phyloP scores from a whole-genome alignment of 2,329 filamentous ascomycete species.

The Aureobasidium mangrovei region DNA sequence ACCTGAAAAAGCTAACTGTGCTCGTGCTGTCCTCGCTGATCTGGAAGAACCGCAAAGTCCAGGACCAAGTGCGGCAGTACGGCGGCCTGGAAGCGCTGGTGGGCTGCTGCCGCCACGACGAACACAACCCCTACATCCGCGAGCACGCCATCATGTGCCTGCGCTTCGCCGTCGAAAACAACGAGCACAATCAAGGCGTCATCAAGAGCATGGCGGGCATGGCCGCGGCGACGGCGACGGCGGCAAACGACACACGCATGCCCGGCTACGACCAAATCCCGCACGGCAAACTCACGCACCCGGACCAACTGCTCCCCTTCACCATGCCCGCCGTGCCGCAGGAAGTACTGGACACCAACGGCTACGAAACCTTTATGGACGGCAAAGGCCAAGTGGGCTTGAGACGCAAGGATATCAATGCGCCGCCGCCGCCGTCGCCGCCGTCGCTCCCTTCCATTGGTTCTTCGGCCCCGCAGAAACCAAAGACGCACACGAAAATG shows the following conservation, averaged over 20 bases:
- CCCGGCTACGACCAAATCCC: constrained; percentile 11
- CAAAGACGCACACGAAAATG: constrained; percentile 22
- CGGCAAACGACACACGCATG: constrained; percentile 1
- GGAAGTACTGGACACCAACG: constrained; percentile 41
- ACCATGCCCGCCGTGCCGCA: constrained; percentile 29
- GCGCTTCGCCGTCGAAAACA: constrained; percentile 63
- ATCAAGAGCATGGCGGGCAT: constrained; percentile 50
- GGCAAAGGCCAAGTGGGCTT: constrained; percentile 40
- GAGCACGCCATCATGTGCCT: constrained; percentile 83
- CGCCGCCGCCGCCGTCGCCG: neutral
- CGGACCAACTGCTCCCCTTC: constrained; percentile 6
- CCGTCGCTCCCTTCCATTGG: neutral
- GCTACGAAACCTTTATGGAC: constrained; percentile 44
- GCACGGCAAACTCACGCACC: constrained; percentile 13
- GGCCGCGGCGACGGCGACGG: neutral
- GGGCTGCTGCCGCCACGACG: constrained; percentile 84
- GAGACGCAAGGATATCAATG: constrained; percentile 29
- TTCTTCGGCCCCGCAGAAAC: neutral
- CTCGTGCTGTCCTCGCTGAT: constrained; percentile 82
- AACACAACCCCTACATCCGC: constrained; percentile 87
- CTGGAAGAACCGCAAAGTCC: constrained; percentile 76
- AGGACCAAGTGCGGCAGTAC: constrained; percentile 76
- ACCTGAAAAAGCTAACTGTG: constrained; percentile 87
- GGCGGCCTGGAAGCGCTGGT: constrained; percentile 81
- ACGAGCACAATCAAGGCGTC: constrained; percentile 62